These are phyloP conservation scores for Dicorynia guianensis DNA, from an alignment of 306 rosid species.

Conservation along the genomic window DNA sequence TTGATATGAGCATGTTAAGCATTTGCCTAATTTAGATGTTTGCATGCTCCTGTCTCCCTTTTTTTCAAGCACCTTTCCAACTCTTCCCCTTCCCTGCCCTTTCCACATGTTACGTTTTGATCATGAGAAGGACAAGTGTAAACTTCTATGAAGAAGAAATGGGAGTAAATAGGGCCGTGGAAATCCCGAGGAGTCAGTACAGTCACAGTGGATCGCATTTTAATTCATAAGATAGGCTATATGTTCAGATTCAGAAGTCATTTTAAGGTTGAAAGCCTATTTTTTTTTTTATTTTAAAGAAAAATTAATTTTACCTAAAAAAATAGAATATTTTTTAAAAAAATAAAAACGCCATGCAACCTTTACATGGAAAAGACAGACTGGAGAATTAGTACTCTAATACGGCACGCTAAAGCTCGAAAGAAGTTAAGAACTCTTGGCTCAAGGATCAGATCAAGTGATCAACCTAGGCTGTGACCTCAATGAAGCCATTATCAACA, in stretches of 20 bases:
- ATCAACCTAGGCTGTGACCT: background rate
- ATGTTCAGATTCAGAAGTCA: too few species aligned
- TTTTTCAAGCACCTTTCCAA: background rate
- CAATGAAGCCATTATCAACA: background rate
- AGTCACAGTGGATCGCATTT: too few species aligned
- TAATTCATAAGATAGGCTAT: too few species aligned
- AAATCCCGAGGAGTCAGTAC: too few species aligned
- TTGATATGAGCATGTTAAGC: too few species aligned
- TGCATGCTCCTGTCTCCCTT: background rate
- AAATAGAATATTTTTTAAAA: too few species aligned
- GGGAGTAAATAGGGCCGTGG: constrained; percentile 26
- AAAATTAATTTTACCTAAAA: too few species aligned
- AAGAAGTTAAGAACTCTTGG: background rate
- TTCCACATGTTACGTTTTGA: background rate
- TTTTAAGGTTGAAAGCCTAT: too few species aligned
- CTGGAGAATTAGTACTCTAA: constrained; percentile 31
- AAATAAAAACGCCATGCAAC: too few species aligned
- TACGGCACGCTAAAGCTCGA: constrained; percentile 59
- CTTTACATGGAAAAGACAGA: constrained; percentile 36
- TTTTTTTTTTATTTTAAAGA: too few species aligned
- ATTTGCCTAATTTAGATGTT: background rate
- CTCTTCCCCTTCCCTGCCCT: background rate
- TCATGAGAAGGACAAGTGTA: constrained; percentile 14
- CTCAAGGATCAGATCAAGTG: background rate
- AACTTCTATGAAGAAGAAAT: background rate